phyloP scores from a whole-genome alignment of 2,329 filamentous ascomycete species.

The Metarhizium robertsii region DNA sequence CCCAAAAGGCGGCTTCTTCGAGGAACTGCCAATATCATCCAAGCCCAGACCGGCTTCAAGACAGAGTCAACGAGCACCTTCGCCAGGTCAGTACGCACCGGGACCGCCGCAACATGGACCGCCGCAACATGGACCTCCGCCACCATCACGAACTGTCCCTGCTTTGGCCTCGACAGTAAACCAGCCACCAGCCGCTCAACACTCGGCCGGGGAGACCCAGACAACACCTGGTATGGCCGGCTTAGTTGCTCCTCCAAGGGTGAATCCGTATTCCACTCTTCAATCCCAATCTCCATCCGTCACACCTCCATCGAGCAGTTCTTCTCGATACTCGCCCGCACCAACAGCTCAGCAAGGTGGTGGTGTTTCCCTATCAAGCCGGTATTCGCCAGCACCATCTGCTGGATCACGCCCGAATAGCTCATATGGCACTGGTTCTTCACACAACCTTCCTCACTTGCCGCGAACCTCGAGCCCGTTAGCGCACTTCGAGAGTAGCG shows the following conservation, averaged over 20 bases:
- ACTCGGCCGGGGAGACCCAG: conserved; percentile 5
- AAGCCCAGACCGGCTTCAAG: conserved; percentile 54
- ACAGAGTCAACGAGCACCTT: conserved; percentile 34
- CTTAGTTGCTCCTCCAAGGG: conserved; percentile 44
- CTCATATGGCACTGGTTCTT: conserved; percentile 28
- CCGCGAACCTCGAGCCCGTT: conserved; percentile 58
- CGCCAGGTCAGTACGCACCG: conserved; percentile 23
- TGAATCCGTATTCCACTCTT: conserved; percentile 44
- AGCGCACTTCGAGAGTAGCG: conserved; percentile 51
- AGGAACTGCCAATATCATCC: conserved; percentile 59
- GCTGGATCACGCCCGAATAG: conserved; percentile 28
- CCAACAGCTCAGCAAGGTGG: conserved; percentile 31
- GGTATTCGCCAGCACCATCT: conserved; percentile 44
- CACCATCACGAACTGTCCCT: conserved; percentile 12
- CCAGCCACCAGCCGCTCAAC: conserved; percentile 13
- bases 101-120: background rate
- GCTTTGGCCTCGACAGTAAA: conserved; percentile 13
- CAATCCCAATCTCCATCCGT: conserved; percentile 24
- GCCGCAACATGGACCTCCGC: conserved; percentile 12
- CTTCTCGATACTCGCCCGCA: conserved; percentile 54
- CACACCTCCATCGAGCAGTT: conserved; percentile 24
- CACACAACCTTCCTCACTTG: conserved; percentile 45
- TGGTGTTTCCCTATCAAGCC: conserved; percentile 27
- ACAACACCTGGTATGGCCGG: conserved; percentile 20
- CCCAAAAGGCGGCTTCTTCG: conserved; percentile 57